Evolutionary conservation across 2,329 filamentous ascomycete genomes (phyloP).

Genomic region (Westerdykella ornata): DNA sequence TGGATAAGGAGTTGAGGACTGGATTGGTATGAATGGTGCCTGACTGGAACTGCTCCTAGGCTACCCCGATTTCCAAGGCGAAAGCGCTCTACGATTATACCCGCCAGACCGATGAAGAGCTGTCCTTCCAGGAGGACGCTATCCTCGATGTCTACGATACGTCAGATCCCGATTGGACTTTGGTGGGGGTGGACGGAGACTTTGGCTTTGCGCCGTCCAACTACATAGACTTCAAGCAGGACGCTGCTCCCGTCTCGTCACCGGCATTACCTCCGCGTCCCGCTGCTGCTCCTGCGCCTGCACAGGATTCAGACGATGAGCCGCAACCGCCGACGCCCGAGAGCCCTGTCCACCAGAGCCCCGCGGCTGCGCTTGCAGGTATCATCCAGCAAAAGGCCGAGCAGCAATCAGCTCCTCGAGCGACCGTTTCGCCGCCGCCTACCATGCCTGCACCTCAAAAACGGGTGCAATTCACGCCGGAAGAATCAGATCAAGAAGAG

Average conservation of each 20-base stretch:
- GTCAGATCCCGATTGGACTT: constrained; percentile 91
- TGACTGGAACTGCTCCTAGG: constrained; percentile 40
- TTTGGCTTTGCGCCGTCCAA: constrained; percentile 94
- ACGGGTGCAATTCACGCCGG: constrained; percentile 54
- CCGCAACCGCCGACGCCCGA: constrained; percentile 40
- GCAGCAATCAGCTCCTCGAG: constrained; percentile 23
- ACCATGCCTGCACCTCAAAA: constrained; percentile 43
- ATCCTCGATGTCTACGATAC: constrained; percentile 78
- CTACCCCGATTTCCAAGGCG: constrained; percentile 60
- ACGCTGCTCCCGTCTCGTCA: constrained; percentile 42
- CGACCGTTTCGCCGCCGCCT: constrained; percentile 45
- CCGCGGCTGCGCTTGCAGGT: constrained; percentile 54
- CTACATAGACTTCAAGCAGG: constrained; percentile 71
- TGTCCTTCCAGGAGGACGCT: constrained; percentile 89
- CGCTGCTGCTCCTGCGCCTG: constrained; percentile 31
- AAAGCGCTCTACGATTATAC: constrained; percentile 98
- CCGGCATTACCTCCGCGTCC: constrained; percentile 37
- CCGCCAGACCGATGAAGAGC: constrained; percentile 92
- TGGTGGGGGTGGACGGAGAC: constrained; percentile 76
- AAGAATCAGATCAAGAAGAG: constrained; percentile 61
- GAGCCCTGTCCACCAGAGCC: constrained; percentile 45
- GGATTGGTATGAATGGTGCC: background rate
- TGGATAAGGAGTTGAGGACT: too few relatives aligned
- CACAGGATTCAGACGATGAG: constrained; percentile 42
- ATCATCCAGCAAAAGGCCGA: constrained; percentile 47